Evolutionary conservation across 2,329 filamentous ascomycete species (phyloP).

Genomic region (Orbilia ellipsospora): DNA sequence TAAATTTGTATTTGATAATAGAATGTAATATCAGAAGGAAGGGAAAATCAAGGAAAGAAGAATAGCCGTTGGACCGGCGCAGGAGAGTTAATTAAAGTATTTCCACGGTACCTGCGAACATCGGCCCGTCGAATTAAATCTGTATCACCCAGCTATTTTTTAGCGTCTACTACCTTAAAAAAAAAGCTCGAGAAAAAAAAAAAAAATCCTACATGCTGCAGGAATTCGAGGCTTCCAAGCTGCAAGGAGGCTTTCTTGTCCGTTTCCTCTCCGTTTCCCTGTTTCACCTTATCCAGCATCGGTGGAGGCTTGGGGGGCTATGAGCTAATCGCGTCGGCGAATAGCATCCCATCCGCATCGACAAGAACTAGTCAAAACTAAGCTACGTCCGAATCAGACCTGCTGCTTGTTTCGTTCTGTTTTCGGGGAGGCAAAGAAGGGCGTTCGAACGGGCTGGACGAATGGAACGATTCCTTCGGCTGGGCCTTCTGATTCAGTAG

Average conservation of each 20-base stretch:
- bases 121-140: slow-evolving; percentile 15
- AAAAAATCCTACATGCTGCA: too few species aligned
- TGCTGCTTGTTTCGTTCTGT: too few species aligned
- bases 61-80: slow-evolving; percentile 14
- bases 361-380: too few species aligned
- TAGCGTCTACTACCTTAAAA: too few species aligned
- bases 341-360: too few species aligned
- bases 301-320: too few species aligned
- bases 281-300: slow-evolving; percentile 10
- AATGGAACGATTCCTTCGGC: slow-evolving; percentile 3
- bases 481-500: slow-evolving; percentile 13
- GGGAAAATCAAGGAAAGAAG: not conserved
- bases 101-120: slow-evolving; percentile 7
- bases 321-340: slow-evolving; percentile 19
- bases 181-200: too few species aligned
- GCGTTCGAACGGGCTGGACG: not conserved
- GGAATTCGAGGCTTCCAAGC: too few species aligned
- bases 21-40: not conserved
- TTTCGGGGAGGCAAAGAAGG: not conserved
- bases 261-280: slow-evolving; percentile 15
- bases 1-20: not conserved
- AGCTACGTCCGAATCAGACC: too few species aligned
- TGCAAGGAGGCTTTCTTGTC: too few species aligned
- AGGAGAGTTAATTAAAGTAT: not conserved
- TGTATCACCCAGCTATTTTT: too few species aligned